Evolutionary conservation across 164 flowering plant genomes (phyloP), one percentile per base, ranked within the genome.

Genomic region (Macadamia tetraphylla): DNA sequence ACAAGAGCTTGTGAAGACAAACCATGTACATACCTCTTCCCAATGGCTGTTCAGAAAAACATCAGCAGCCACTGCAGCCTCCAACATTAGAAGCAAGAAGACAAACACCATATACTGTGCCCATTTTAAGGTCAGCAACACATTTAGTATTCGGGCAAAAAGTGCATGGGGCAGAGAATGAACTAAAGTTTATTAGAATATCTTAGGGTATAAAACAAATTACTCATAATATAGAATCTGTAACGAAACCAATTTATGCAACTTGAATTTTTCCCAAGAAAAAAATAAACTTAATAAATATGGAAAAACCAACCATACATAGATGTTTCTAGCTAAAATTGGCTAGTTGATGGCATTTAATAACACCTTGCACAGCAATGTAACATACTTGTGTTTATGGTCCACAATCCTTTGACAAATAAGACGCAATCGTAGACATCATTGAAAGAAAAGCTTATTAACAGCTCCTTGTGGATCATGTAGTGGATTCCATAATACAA

Each of bases 1-100:
- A 63, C n/a, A 29, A 6, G 43, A 13, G 14, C 23, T 17, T 42
- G 51, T 51, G 9, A 32, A 52, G 5, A 40, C 0, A 72, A 9
- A 35, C 40, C 40, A 5, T 35, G 5, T 35, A 5, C 29, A 29
- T 81, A 89, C 98, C 92, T 88, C 79, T 76, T 90, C 87, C 98
- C 96, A 93, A 65, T 86, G 62, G 62, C 64, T 78, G 71, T 93
- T 90, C 14, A 93, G 76, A 76, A 85, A 84, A 31, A 92, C 82
- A 70, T 90, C 98, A n/a, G 81, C 86, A 61, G 85, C 70, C 58
- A 90, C 84, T 58, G 82, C 98, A 73, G 85, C 92, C 79, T 93
- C 98, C 48, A 90, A 71, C 82, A 89, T 67, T 62, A 90, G 40
- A 55, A 90, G 79, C 75, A 93, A 43, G 62, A 86, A 77, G 73